Evolutionary conservation across 106 monocot genomes (phyloP), one percentile per base, ranked within the genome.

Genomic region (Hemerocallis citrina): DNA sequence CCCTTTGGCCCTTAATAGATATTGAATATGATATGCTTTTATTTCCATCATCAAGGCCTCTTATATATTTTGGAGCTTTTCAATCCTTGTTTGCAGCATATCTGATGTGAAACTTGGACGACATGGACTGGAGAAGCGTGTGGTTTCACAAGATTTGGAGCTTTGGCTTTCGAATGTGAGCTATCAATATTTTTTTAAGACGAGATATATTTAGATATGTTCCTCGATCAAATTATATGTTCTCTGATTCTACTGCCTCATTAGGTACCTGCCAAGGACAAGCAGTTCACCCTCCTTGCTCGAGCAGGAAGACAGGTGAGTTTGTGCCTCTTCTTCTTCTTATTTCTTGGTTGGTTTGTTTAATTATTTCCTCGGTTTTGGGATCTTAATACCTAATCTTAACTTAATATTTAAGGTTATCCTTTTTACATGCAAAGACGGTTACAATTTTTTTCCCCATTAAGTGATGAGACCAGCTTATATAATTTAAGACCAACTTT

Each of bases 111-210:
- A 49, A 47, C 63, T 95, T 65, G 94, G 94, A 61, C 86, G 94
- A 12, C 94, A 83, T 79, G 94, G 83, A 45, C 64, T 89, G 65
- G 94, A 95, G 78, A 89, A 89, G 68, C 85, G 94, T 58, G 94
- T 78, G n/a, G 94, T 95, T n/a, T 95, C 94, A 39, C 94, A 95
- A 66, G 94, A 95, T 39, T 71, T 95, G 71, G 83, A 95, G 46
- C 89, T 95, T 73, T 95, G 94, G 94, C 94, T 95, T 76, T 95
- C 94, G 55, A 95, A 81, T 69, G 94, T 95, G 37, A 66, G 65
- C 20, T 27, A 47, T 16, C 30, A 4, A 60, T 39, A 35, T 12
- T 69, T 22, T 7, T 64, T 68, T 8, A 52, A 5, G 2, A 1
- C 28, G 22, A 13, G 52, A 15, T 33, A n/a, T 64, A 4, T 64